Evolutionary conservation across 805 yeast species (phyloP), one percentile per base, ranked within the genome.

Genomic region (Osmozyma mogii): DNA sequence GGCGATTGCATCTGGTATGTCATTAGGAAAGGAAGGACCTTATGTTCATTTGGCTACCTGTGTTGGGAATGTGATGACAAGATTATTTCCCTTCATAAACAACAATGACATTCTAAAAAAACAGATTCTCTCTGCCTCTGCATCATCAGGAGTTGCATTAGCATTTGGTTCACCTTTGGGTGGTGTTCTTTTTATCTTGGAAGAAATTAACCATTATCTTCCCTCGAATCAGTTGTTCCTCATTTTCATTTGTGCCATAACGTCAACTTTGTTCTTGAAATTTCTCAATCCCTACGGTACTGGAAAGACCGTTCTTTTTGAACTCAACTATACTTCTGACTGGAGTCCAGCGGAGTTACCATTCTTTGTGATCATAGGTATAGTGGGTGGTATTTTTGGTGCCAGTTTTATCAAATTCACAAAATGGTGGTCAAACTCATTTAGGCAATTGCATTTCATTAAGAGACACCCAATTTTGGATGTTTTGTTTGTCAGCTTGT

Each of bases 111-210:
- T 70, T 15, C 58, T 69, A 31, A 58, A 70, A 30, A 60, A 77
- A 30, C 76, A 70, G 38, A 61, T 73, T 4, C 49, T 73, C 11
- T 66, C 75, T 2, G 78, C 79, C 1, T 63, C 74, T 17, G 73
- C 78, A 1, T 58, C 68, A 34, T 72, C 77, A 3, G 80, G 79
- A 3, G 77, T 73, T 8, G 75, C 78, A 5, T 52, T 73, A 16
- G 77, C 78, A 1, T 73, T 73, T 50, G 79, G 79, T 0, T 65
- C 74, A 2, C 79, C 79, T 2, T 45, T 73, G 6, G 79, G 78
- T 2, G 79, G 77, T 1, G 76, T 73, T 3, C 44, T 73, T 14
- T 73, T 73, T 44, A 63, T 70, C 15, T 52, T 73, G 29, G 79
- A 73, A 39, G 79, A 73, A 35, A 75, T 73, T 9, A 65, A 70